Conservation (phyloP, 805 yeast species). For the Pichia scutulata region DNA sequence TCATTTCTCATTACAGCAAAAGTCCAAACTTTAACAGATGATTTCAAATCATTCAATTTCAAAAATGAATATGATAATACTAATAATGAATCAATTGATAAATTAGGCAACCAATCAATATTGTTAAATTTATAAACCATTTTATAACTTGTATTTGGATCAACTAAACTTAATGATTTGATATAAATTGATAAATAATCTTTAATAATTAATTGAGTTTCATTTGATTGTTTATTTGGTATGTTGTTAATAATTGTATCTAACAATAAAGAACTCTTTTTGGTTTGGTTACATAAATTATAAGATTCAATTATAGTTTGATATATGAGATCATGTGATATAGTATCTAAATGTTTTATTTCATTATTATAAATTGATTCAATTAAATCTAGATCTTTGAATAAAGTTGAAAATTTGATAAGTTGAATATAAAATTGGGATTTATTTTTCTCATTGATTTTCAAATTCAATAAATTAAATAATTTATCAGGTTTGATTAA, state of each 20-base stretch:
- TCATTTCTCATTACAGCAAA: slow-evolving; percentile 26
- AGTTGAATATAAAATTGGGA: slow-evolving; percentile 31
- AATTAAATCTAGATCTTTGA: slow-evolving; percentile 32
- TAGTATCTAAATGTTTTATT: background rate
- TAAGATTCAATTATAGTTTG: slow-evolving; percentile 45
- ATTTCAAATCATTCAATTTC: slow-evolving; percentile 16
- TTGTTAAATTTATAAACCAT: slow-evolving; percentile 23
- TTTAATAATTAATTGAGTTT: slow-evolving; percentile 12
- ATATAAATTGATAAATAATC: slow-evolving; percentile 22
- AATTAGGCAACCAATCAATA: slow-evolving; percentile 29
- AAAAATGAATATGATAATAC: slow-evolving; percentile 20
- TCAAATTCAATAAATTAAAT: slow-evolving; percentile 12
- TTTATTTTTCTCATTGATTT: slow-evolving; percentile 9
- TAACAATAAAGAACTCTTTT: slow-evolving; percentile 47
- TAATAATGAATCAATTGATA: slow-evolving; percentile 21
- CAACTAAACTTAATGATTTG: slow-evolving; percentile 20
- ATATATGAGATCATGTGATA: slow-evolving; percentile 42
- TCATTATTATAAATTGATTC: slow-evolving; percentile 27
- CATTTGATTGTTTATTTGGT: slow-evolving; percentile 9
- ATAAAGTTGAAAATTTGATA: slow-evolving; percentile 33
- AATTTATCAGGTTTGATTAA: slow-evolving; percentile 14
- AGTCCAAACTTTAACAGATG: slow-evolving; percentile 26
- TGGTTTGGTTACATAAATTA: slow-evolving; percentile 40
- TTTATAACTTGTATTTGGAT: slow-evolving; percentile 21
- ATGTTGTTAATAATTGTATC: slow-evolving; percentile 39